phyloP scores from a whole-genome alignment of 2,329 filamentous ascomycete species.

The Xylariomycetidae sp. region DNA sequence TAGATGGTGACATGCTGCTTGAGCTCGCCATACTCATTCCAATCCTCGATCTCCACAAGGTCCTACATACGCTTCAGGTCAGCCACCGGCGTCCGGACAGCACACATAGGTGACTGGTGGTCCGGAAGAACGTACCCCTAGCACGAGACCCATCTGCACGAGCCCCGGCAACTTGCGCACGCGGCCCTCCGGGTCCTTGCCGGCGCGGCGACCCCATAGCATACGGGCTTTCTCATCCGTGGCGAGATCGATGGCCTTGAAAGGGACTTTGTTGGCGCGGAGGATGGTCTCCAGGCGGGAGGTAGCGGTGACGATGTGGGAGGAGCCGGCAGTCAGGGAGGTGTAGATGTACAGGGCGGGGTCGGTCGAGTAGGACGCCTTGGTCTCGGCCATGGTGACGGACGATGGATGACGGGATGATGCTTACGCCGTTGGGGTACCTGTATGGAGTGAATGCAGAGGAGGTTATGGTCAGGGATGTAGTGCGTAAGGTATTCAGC shows the following conservation, averaged over 20 bases:
- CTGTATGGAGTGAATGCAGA: no score
- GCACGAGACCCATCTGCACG: constrained; percentile 77
- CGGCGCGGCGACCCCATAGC: constrained; percentile 79
- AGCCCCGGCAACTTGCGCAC: constrained; percentile 77
- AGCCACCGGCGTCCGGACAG: no score
- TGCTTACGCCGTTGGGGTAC: no score
- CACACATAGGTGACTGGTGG: background rate
- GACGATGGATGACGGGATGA: no score
- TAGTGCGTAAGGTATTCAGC: no score
- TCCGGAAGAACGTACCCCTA: constrained; percentile 71
- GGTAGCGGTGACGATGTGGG: constrained; percentile 92
- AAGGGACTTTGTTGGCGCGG: constrained; percentile 88
- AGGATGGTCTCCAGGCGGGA: constrained; percentile 94
- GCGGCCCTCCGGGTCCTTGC: constrained; percentile 59
- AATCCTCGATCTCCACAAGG: constrained; percentile 90
- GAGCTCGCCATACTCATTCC: constrained; percentile 97
- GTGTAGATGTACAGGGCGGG: constrained; percentile 89
- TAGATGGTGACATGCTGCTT: constrained; percentile 73
- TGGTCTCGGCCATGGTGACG: constrained; percentile 19
- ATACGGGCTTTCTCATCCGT: constrained; percentile 83
- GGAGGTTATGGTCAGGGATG: no score
- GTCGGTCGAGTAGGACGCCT: constrained; percentile 48
- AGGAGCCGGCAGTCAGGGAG: constrained; percentile 89
- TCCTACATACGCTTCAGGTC: no score
- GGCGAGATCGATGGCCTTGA: constrained; percentile 85